Percentiles rank a stretch among this genome's conserved stretches.
Evolutionary conservation across 2,329 filamentous ascomycete species (phyloP).

Genomic region (Immersiporthe knoxdaviesiana): DNA sequence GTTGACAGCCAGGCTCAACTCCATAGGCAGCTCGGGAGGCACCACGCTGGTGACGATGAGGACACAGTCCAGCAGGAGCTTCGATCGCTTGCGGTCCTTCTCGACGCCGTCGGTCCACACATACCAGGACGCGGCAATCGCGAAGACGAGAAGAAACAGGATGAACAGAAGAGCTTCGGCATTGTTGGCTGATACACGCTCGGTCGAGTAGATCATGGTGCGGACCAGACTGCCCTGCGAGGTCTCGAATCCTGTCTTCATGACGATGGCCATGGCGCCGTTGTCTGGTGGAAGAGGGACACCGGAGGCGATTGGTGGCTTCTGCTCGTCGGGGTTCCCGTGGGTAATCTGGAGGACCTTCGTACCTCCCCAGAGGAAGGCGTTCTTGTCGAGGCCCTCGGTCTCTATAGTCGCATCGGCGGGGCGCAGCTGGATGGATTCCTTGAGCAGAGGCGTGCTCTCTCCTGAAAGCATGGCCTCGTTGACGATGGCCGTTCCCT

Average conservation of each 20-base stretch:
- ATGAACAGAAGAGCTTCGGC: slow-evolving; percentile 96
- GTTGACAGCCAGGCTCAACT: slow-evolving; percentile 95
- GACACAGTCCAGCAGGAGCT: slow-evolving; percentile 95
- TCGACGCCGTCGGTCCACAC: slow-evolving; percentile 96
- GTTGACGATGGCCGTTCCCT: slow-evolving; percentile 96
- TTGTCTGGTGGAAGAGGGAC: slow-evolving; percentile 87
- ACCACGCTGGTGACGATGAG: slow-evolving; percentile 98
- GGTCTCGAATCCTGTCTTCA: slow-evolving; percentile 98
- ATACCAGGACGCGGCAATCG: slow-evolving; percentile 97
- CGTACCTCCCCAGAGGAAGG: slow-evolving; percentile 95
- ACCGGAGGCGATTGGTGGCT: slow-evolving; percentile 72
- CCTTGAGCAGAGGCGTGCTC: slow-evolving; percentile 94
- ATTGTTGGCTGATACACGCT: slow-evolving; percentile 98
- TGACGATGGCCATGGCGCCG: slow-evolving; percentile 89
- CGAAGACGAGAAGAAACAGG: slow-evolving; percentile 93
- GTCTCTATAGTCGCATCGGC: slow-evolving; percentile 78
- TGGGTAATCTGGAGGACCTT: slow-evolving; percentile 97
- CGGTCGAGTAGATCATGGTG: slow-evolving; percentile 99
- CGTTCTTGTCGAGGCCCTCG: slow-evolving; percentile 93
- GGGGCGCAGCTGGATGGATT: slow-evolving; percentile 89
- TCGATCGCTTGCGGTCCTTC: slow-evolving; percentile 94
- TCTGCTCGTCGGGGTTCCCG: slow-evolving; percentile 75
- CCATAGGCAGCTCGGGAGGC: slow-evolving; percentile 98
- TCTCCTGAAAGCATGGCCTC: slow-evolving; percentile 99
- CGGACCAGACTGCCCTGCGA: slow-evolving; percentile 96